Conservation (phyloP, 768 basidiomycete species). For the Boletus speciosus region DNA sequence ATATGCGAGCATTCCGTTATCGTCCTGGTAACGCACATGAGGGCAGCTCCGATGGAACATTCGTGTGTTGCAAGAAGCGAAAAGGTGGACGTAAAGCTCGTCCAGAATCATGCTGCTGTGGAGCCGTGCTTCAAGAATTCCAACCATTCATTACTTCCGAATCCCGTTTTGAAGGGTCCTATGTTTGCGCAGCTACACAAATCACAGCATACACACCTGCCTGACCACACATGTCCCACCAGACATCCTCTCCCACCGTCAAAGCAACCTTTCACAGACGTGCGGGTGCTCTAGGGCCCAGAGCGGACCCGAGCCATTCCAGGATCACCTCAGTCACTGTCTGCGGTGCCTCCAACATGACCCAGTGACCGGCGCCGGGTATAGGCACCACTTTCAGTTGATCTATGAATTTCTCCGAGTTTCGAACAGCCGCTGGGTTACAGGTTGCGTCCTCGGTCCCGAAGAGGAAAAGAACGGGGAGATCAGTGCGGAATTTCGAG, state of each 20-base stretch:
- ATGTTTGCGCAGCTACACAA: neutral
- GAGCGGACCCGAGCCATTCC: slow-evolving; percentile 39
- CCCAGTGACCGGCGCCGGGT: slow-evolving; percentile 63
- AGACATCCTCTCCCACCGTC: neutral
- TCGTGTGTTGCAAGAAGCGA: neutral
- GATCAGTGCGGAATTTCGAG: slow-evolving; percentile 39
- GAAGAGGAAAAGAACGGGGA: slow-evolving; percentile 61
- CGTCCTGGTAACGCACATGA: neutral
- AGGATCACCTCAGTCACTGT: slow-evolving; percentile 48
- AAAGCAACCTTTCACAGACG: slow-evolving; percentile 5
- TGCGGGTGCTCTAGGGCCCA: neutral
- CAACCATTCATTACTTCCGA: neutral
- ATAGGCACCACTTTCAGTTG: slow-evolving; percentile 49
- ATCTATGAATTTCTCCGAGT: slow-evolving; percentile 48
- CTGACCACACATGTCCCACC: neutral
- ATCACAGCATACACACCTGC: neutral
- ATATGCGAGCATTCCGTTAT: neutral
- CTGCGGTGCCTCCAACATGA: slow-evolving; percentile 61
- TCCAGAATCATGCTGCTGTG: neutral
- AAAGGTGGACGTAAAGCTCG: neutral
- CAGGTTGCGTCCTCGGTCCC: slow-evolving; percentile 55
- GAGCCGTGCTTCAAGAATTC: neutral
- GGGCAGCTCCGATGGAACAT: neutral
- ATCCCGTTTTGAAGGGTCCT: no score
- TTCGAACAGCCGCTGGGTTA: slow-evolving; percentile 38